Evolutionary conservation across 2,329 filamentous ascomycete species (phyloP).

Genomic region (Calonectria pauciramosa): DNA sequence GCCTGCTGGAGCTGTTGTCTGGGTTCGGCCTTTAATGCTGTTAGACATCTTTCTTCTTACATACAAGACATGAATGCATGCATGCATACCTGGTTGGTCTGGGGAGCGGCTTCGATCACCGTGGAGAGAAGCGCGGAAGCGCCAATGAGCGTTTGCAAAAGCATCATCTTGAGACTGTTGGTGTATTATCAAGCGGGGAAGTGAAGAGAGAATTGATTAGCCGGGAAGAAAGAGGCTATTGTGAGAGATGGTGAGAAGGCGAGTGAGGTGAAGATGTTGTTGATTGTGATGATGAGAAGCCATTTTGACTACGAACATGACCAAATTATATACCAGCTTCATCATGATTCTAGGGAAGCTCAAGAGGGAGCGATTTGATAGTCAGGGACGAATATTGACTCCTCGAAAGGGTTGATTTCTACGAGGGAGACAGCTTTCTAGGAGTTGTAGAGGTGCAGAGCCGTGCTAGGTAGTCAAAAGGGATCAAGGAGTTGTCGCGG

Average conservation of each 20-base stretch:
- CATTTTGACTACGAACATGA: constrained; percentile 23
- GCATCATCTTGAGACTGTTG: constrained; percentile 43
- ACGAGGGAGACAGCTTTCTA: constrained; percentile 29
- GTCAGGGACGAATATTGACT: constrained; percentile 40
- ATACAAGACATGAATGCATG: background rate
- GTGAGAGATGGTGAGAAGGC: constrained; percentile 16
- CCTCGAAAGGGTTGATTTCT: constrained; percentile 30
- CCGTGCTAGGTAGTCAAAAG: background rate
- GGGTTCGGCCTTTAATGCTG: constrained; percentile 13
- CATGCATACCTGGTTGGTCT: constrained; percentile 36
- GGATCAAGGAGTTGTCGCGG: background rate
- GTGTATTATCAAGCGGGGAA: background rate
- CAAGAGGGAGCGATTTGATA: constrained; percentile 18
- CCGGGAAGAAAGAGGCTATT: constrained; percentile 31
- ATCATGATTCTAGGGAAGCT: constrained; percentile 35
- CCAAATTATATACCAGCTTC: constrained; percentile 41
- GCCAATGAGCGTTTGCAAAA: constrained; percentile 40
- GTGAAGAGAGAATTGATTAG: constrained; percentile 12
- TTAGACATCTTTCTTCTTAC: constrained; percentile 22
- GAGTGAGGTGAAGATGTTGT: constrained; percentile 28
- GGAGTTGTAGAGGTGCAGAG: constrained; percentile 18
- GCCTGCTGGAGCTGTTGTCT: background rate
- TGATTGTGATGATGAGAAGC: constrained; percentile 39
- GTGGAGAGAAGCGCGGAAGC: constrained; percentile 44
- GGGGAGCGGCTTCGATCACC: constrained; percentile 44